Conservation (phyloP, 768 basidiomycete genomes). For the Hypholoma fasciculare region DNA sequence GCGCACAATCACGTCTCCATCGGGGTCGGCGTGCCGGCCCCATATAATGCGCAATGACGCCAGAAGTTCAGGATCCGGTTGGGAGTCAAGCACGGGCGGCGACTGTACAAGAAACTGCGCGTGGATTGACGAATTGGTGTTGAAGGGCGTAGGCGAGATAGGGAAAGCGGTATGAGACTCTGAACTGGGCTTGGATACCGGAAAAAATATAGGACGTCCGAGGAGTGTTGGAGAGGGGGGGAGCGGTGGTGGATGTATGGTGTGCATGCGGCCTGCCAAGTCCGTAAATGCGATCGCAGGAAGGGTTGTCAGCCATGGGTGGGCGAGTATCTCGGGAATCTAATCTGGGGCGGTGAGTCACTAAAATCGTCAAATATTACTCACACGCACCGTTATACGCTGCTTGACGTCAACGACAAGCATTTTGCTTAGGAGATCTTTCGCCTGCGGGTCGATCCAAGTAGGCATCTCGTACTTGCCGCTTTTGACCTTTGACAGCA, state of each 20-base stretch:
- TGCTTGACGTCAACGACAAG: conserved; percentile 79
- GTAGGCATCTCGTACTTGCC: conserved; percentile 85
- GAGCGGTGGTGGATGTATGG: conserved; percentile 34
- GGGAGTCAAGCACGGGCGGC: not conserved
- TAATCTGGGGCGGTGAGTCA: conserved; percentile 26
- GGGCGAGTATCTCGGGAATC: conserved; percentile 84
- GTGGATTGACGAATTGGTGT: not conserved
- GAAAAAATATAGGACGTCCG: conserved; percentile 67
- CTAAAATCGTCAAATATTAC: not conserved
- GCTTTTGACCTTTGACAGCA: conserved; percentile 83
- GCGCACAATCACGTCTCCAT: conserved; percentile 51
- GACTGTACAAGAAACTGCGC: not conserved
- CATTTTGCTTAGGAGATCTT: conserved; percentile 85
- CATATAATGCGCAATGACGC: conserved; percentile 81
- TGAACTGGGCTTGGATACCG: conserved; percentile 24
- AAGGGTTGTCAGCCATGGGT: conserved; percentile 76
- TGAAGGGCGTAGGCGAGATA: not conserved
- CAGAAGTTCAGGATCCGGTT: conserved; percentile 66
- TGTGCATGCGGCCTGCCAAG: conserved; percentile 24
- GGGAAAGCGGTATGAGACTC: not conserved
- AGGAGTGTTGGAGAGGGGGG: conserved; percentile 70
- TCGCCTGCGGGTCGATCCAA: conserved; percentile 80
- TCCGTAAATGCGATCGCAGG: conserved; percentile 46
- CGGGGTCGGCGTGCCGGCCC: conserved; percentile 67
- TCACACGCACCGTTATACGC: conserved; percentile 70